Evolutionary conservation across 306 rosid species (phyloP).

Genomic region (Glycyrrhiza uralensis): DNA sequence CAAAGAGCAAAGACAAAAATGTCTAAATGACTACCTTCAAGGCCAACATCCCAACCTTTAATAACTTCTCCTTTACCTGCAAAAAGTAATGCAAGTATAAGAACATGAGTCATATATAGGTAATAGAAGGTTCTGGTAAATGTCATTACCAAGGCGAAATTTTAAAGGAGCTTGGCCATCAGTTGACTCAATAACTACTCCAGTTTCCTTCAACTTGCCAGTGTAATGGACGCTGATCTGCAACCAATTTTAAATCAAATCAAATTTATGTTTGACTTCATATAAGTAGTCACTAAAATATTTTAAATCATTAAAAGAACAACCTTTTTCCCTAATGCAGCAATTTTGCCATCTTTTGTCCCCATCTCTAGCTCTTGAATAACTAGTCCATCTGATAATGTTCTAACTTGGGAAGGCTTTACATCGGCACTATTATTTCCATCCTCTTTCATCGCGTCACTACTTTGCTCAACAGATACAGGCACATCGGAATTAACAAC

Average conservation of each 20-base stretch:
- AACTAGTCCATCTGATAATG: constrained; percentile 52
- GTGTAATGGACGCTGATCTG: constrained; percentile 66
- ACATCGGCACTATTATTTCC: constrained; percentile 27
- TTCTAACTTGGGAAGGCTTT: constrained; percentile 42
- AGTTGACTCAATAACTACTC: constrained; percentile 49
- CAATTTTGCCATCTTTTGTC: constrained; percentile 58
- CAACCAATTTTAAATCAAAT: constrained; percentile 31
- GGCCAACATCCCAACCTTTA: constrained; percentile 72
- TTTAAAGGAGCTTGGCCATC: constrained; percentile 48
- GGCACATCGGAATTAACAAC: constrained; percentile 29
- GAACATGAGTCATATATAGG: background rate
- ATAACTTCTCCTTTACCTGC: constrained; percentile 68
- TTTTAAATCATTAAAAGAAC: constrained; percentile 26
- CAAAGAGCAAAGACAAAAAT: constrained; percentile 20
- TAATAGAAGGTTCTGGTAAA: background rate
- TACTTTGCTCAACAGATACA: constrained; percentile 32
- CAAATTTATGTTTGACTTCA: background rate
- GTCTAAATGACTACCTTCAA: constrained; percentile 57
- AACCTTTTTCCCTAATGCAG: constrained; percentile 66
- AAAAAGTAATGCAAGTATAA: constrained; percentile 32
- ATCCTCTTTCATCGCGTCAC: constrained; percentile 10
- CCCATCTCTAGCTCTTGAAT: constrained; percentile 67
- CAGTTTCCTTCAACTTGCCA: constrained; percentile 66
- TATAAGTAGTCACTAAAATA: background rate
- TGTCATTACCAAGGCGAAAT: constrained; percentile 76